Conservation (phyloP, 169 alveolate species). For the Eimeria praecox region DNA sequence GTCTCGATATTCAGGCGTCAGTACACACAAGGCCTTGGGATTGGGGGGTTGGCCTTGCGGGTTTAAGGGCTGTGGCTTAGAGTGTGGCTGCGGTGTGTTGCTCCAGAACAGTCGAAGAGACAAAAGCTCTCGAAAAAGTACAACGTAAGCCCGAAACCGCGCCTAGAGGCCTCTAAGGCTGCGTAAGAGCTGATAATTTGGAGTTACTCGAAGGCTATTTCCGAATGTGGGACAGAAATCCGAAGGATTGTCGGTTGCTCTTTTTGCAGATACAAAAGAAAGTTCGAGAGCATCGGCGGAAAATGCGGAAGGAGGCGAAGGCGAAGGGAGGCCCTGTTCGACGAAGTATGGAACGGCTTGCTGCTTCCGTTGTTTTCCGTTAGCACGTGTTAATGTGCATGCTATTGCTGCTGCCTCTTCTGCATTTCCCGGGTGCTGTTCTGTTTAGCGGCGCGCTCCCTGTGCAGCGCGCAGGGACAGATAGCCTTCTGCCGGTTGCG, state of each 20-base stretch:
- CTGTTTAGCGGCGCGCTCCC: not conserved
- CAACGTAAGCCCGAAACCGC: constrained; percentile 75
- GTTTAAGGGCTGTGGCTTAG: not conserved
- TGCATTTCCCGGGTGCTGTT: not conserved
- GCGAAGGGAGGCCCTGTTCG: constrained; percentile 82
- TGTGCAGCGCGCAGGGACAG: not conserved
- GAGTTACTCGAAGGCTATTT: not conserved
- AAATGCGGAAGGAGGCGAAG: constrained; percentile 91
- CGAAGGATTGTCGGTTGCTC: not conserved
- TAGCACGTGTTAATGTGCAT: not conserved
- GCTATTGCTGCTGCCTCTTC: not conserved
- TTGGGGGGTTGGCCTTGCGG: not conserved
- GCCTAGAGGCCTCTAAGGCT: not conserved
- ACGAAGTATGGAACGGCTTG: constrained; percentile 6
- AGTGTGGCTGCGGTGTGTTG: not conserved
- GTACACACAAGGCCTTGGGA: not conserved
- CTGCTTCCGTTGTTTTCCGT: not conserved
- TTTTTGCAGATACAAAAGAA: constrained; percentile 91
- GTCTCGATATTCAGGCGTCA: not conserved
- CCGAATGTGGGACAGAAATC: not conserved
- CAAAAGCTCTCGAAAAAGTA: constrained; percentile 76
- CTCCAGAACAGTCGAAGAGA: constrained; percentile 73
- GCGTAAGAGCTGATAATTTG: not conserved
- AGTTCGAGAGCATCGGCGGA: constrained; percentile 90
- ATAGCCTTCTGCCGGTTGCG: not conserved